A percentile compares a stretch with the other conserved stretches of the same genome.
phyloP scores from a whole-genome alignment of 2,329 filamentous ascomycete species.

The Trichoderma sp. region DNA sequence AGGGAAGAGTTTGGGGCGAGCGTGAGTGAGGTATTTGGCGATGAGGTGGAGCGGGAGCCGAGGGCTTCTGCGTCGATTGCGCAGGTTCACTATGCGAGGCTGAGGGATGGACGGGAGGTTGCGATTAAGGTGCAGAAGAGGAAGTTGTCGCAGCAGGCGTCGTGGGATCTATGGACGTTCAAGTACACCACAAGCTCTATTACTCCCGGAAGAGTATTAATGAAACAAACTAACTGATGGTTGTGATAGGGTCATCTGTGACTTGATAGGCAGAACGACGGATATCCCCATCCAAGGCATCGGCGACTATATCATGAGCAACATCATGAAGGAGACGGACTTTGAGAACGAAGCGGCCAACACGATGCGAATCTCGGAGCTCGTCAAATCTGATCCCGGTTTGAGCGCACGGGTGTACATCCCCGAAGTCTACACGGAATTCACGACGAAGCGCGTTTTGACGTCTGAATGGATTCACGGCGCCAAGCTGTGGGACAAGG shows the following conservation, averaged over 20 bases:
- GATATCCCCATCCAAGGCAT: constrained; percentile 20
- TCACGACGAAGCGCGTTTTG: constrained; percentile 11
- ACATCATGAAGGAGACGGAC: constrained; percentile 26
- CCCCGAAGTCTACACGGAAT: constrained; percentile 16
- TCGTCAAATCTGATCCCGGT: constrained; percentile 10
- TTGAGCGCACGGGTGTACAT: constrained; percentile 20
- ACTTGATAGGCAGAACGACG: constrained; percentile 3
- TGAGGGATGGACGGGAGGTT: constrained; percentile 22
- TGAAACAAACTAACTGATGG: constrained; percentile 43
- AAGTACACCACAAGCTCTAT: background rate
- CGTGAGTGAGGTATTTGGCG: constrained; percentile 19
- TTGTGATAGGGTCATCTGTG: background rate
- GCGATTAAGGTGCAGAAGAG: constrained; percentile 22
- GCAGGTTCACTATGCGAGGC: constrained; percentile 22
- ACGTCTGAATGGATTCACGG: constrained; percentile 26
- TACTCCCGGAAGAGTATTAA: rapidly evolving
- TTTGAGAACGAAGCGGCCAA: constrained; percentile 25
- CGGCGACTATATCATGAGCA: constrained; percentile 21
- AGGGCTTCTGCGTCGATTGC: constrained; percentile 23
- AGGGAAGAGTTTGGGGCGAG: constrained; percentile 20
- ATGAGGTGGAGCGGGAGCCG: constrained; percentile 13
- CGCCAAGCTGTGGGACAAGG: constrained; percentile 25
- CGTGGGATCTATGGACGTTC: constrained; percentile 25
- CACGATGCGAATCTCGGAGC: background rate
- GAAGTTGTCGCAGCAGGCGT: constrained; percentile 14